phyloP scores from a whole-genome alignment of 2,329 filamentous ascomycete genomes.

The Onygena corvina region DNA sequence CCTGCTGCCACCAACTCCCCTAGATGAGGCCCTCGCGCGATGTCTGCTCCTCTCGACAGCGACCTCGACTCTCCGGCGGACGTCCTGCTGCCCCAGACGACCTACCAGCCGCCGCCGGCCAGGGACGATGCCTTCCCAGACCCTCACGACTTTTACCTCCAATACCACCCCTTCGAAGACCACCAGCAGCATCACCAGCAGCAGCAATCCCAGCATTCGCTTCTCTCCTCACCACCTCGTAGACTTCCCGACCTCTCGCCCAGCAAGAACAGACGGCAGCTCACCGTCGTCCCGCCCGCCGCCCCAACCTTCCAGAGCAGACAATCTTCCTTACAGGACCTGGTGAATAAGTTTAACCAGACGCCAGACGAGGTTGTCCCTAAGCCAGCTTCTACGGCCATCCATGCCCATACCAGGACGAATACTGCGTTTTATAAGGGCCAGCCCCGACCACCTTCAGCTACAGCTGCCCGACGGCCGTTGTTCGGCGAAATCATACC shows the following conservation, averaged over 20 bases:
- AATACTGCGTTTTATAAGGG: not conserved
- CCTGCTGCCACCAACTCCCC: not conserved
- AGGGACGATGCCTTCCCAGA: slow-evolving; percentile 28
- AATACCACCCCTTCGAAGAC: slow-evolving; percentile 27
- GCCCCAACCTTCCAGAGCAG: slow-evolving; percentile 20
- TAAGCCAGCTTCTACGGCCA: slow-evolving; percentile 20
- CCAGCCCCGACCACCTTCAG: not conserved
- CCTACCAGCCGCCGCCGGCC: not conserved
- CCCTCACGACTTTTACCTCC: slow-evolving; percentile 43
- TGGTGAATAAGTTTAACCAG: slow-evolving; percentile 68
- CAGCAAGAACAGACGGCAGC: slow-evolving; percentile 5
- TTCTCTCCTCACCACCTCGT: not conserved
- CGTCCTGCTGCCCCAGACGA: slow-evolving; percentile 3
- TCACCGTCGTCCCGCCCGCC: slow-evolving; percentile 15
- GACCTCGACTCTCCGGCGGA: not conserved
- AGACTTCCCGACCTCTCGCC: slow-evolving; percentile 10
- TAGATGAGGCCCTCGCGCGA: no score
- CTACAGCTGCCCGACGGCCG: slow-evolving; percentile 40
- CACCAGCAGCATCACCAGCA: not conserved
- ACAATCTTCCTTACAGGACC: slow-evolving; percentile 65
- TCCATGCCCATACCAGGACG: not conserved
- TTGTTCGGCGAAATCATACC: slow-evolving; percentile 65
- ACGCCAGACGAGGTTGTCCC: slow-evolving; percentile 39
- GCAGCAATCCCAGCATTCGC: not conserved
- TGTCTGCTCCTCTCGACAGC: not conserved